Conservation (phyloP, 176 grass and related monocot genomes). For the bread wheat (Triticum aestivum) region IWGSC_CS_RefSeq_v2.1 NC_057807.1:42019504-42020003, state of each 20-base stretch:
- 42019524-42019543: too few species aligned
- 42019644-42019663: too few species aligned
- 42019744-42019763: neutral
- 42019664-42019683: too few species aligned
- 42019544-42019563: too few species aligned
- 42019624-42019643: too few species aligned
- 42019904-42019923: neutral
- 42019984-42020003: neutral
- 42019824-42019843: too few species aligned
- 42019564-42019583: too few species aligned
- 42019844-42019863: neutral
- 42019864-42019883: neutral
- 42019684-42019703: neutral
- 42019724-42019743: neutral
- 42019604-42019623: too few species aligned
- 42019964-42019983: neutral
- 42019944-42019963: neutral
- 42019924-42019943: neutral
- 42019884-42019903: neutral
- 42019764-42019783: neutral
- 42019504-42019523: too few species aligned
- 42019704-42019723: neutral
- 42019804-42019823: neutral
- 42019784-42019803: neutral
- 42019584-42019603: too few species aligned